phyloP scores from a whole-genome alignment of 257 asterid genomes.

The Solanum pennellii region DNA sequence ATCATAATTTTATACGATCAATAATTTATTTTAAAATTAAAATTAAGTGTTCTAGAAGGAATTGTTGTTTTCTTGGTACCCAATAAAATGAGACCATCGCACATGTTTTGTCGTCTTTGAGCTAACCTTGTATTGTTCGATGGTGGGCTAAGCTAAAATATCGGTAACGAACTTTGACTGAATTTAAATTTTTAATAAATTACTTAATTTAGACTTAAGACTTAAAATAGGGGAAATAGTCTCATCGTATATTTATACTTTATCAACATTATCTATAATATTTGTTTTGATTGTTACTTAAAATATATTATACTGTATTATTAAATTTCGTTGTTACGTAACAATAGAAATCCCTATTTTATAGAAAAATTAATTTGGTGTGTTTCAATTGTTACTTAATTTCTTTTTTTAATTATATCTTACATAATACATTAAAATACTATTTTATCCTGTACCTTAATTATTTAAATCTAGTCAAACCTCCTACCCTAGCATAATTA shows the following conservation, averaged over 20 bases:
- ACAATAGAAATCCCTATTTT: accelerated
- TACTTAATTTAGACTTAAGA: background rate
- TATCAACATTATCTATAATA: background rate
- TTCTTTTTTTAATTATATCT: too few species aligned
- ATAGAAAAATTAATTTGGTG: too few species aligned
- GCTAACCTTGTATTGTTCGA: background rate
- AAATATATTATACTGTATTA: accelerated
- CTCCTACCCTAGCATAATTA: too few species aligned
- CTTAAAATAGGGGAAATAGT: background rate
- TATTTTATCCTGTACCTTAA: too few species aligned
- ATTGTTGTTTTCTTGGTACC: background rate
- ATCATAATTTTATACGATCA: too few species aligned
- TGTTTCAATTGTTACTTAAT: too few species aligned
- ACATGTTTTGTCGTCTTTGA: background rate
- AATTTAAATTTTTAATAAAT: background rate
- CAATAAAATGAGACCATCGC: background rate
- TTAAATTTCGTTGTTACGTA: too few species aligned
- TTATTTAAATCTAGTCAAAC: too few species aligned
- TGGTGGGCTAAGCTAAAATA: too few species aligned
- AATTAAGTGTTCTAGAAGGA: background rate
- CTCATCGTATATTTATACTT: background rate
- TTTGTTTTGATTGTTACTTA: too few species aligned
- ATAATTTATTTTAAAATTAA: too few species aligned
- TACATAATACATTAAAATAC: too few species aligned
- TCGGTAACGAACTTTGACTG: background rate